These are phyloP conservation scores for Spiraea crenata DNA, from an alignment of 331 rosid genomes.

Conservation along the genomic window DNA sequence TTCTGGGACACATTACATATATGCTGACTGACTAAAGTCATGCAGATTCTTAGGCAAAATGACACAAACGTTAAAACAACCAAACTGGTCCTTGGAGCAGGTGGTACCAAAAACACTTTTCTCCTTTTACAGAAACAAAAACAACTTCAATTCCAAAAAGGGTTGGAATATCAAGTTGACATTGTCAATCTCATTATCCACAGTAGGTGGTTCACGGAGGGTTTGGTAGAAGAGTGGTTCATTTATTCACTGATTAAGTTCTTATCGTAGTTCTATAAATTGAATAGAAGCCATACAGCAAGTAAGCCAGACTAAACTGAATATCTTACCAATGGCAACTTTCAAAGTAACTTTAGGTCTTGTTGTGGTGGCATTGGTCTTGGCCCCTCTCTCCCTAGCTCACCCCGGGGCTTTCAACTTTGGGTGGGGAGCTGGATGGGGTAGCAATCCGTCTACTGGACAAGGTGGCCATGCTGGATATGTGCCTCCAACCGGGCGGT, in stretches of 20 bases:
- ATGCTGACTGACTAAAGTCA: neutral
- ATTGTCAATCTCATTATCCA: slow-evolving; percentile 35
- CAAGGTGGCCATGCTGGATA: slow-evolving; percentile 36
- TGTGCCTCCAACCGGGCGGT: slow-evolving; percentile 20
- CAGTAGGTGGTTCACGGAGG: slow-evolving; percentile 35
- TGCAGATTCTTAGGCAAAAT: neutral
- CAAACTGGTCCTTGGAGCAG: slow-evolving; percentile 51
- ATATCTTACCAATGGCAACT: slow-evolving; percentile 35
- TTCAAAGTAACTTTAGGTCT: slow-evolving; percentile 25
- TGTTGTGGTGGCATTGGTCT: slow-evolving; percentile 27
- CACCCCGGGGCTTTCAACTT: slow-evolving; percentile 56
- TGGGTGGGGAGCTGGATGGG: slow-evolving; percentile 45
- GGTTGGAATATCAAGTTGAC: slow-evolving; percentile 30
- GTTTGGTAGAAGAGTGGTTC: slow-evolving; percentile 53
- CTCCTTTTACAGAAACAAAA: slow-evolving; percentile 18
- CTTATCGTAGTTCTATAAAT: slow-evolving; percentile 2
- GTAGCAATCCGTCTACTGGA: slow-evolving; percentile 18
- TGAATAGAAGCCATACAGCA: neutral
- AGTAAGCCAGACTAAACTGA: slow-evolving; percentile 13
- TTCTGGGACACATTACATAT: neutral
- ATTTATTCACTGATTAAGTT: slow-evolving; percentile 16
- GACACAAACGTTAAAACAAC: neutral
- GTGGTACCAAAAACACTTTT: slow-evolving; percentile 46
- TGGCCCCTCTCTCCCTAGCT: slow-evolving; percentile 35
- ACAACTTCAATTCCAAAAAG: neutral